Percentiles rank a stretch among this genome's conserved stretches.
These are phyloP conservation scores for Aspergillus sp. DNA, from an alignment of 2,329 filamentous ascomycete genomes.

Conservation along the genomic window DNA sequence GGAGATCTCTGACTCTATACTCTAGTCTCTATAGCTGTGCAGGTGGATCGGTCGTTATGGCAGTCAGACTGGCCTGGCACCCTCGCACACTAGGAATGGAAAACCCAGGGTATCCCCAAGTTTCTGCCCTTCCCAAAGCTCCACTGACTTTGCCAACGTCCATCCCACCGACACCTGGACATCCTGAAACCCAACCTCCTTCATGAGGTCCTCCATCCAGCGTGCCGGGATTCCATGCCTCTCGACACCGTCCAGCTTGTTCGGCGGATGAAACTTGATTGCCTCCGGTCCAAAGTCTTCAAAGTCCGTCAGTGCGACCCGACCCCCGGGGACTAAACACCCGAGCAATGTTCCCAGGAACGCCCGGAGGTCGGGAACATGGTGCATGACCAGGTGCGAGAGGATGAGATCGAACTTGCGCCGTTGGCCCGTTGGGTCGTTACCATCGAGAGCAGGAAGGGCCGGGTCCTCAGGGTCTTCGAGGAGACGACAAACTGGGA, in stretches of 20 bases:
- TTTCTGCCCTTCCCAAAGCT: slow-evolving; percentile 45
- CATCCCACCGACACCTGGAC: slow-evolving; percentile 51
- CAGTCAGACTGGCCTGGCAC: slow-evolving; percentile 13
- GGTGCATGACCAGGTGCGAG: slow-evolving; percentile 57
- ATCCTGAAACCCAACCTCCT: slow-evolving; percentile 50
- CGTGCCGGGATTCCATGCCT: slow-evolving; percentile 51
- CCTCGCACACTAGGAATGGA: slow-evolving; percentile 45
- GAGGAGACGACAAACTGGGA: slow-evolving; percentile 49
- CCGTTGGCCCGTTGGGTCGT: slow-evolving; percentile 26
- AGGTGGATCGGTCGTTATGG: too few species aligned
- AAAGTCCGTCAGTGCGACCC: slow-evolving; percentile 57
- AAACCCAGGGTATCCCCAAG: slow-evolving; percentile 39
- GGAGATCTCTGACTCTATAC: too few species aligned
- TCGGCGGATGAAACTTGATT: slow-evolving; percentile 52
- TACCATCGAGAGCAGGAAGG: slow-evolving; percentile 37
- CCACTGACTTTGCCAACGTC: slow-evolving; percentile 52
- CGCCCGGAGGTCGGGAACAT: slow-evolving; percentile 48
- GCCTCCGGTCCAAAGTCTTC: slow-evolving; percentile 57
- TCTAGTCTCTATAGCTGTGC: too few species aligned
- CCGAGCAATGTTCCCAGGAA: slow-evolving; percentile 49
- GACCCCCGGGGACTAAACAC: slow-evolving; percentile 50
- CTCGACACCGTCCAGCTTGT: slow-evolving; percentile 56
- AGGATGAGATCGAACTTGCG: slow-evolving; percentile 53
- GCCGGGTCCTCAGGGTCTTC: slow-evolving; percentile 50
- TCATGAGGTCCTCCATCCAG: slow-evolving; percentile 46